Evolutionary conservation across 805 yeast genomes (phyloP), one percentile per base, ranked within the genome.

Genomic region (Cyberlindnera bimundalis): DNA sequence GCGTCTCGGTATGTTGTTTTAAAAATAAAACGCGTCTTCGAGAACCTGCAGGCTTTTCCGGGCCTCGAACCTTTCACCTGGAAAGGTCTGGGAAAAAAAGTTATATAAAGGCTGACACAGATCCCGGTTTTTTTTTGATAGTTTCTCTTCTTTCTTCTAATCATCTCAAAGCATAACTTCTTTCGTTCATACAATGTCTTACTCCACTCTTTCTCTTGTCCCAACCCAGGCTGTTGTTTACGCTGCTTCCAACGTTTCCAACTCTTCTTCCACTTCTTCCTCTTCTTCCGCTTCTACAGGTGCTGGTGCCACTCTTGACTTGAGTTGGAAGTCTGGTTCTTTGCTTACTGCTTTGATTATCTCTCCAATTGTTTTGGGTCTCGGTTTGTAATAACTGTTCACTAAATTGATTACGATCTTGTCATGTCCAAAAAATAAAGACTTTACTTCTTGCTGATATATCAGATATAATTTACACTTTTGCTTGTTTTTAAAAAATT

Each of bases 301-400:
- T 27, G 65, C 63, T 42, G 56, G 64, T 33, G 61, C 56, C 39
- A 43, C 55, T 39, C 58, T 65, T 33, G 64, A 66, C 45, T 53
- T 62, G 53, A 56, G 65, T 42, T 61, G 74, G 74, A 62, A 67
- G 50, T 56, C 62, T 48, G 71, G 68, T 51, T 56, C 61, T 32
- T 60, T 66, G 23, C 43, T 66, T 47, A 66, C 67, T 51, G 66
- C 65, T 32, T 50, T 64, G 42, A 49, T 66, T 44, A 61, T 61
- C 33, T 64, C 69, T 40, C 67, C 72, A 42, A 55, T 65, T 50
- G 54, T 65, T 33, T 50, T 47, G 33, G 51, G 41, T 36, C 45
- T 62, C 27, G 60, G 61, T 35, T 44, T 59, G 44, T 58, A 56
- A 59, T 14, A 19, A 10, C 11, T 27, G 17, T 15, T 10, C 16